Evolutionary conservation across 2,329 filamentous ascomycete species (phyloP).

Genomic region (Lasiodiplodia sp.): DNA sequence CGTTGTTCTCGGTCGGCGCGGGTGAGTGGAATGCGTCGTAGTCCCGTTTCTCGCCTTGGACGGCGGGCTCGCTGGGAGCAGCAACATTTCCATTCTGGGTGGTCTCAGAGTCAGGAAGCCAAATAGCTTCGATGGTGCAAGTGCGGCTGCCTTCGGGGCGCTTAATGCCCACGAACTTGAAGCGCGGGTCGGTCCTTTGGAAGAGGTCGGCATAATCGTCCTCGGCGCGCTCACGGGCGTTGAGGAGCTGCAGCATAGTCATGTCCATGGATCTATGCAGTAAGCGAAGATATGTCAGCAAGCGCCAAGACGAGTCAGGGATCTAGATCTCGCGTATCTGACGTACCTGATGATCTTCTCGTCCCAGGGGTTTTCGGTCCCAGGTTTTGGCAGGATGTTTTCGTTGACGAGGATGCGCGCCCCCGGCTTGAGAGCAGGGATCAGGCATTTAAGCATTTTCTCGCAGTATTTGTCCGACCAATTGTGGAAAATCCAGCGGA

Average conservation of each 20-base stretch:
- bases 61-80: not conserved
- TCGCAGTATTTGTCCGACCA: conserved; percentile 48
- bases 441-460: conserved; percentile 37
- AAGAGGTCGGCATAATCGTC: conserved; percentile 31
- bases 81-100: not conserved
- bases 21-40: conserved; percentile 5
- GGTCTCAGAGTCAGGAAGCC: conserved; percentile 19
- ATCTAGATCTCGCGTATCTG: conserved; percentile 15
- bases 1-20: conserved; percentile 1
- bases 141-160: conserved; percentile 27
- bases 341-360: conserved; percentile 31
- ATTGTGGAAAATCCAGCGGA: conserved; percentile 52
- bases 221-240: conserved; percentile 30
- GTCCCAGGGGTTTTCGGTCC: conserved; percentile 31
- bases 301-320: not conserved
- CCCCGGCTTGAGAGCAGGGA: conserved; percentile 32
- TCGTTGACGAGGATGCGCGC: conserved; percentile 33
- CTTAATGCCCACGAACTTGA: conserved; percentile 30
- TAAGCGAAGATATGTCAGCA: conserved; percentile 4
- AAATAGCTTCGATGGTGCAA: conserved; percentile 30
- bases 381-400: conserved; percentile 40
- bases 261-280: conserved; percentile 31
- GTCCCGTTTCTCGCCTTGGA: conserved; percentile 10
- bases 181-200: conserved; percentile 30
- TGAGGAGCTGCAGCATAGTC: conserved; percentile 31